Conservation (phyloP, 495 filamentous ascomycete species). For the Hypoxylon intermedium region DNA sequence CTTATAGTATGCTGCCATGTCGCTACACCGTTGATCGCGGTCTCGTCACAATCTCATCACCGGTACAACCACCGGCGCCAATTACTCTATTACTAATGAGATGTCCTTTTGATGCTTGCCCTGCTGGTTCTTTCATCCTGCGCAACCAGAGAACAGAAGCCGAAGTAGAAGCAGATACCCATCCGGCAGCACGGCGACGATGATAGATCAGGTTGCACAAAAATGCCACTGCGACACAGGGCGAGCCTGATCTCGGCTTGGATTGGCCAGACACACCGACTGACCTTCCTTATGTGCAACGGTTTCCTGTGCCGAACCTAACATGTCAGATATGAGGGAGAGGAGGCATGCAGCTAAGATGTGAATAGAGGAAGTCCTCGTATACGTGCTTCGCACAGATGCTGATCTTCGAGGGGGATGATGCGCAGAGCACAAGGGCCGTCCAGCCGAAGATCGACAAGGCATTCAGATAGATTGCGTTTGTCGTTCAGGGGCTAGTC, state of each 20-base stretch:
- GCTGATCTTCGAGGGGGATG: conserved; percentile 19
- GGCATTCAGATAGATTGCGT: conserved; percentile 1
- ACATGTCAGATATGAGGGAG: conserved; percentile 26
- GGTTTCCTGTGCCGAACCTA: conserved; percentile 25
- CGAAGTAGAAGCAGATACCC: too few species aligned
- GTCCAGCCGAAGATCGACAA: conserved; percentile 35
- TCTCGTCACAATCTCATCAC: conserved; percentile 32
- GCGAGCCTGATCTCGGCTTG: conserved; percentile 28
- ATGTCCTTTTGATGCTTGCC: conserved; percentile 12
- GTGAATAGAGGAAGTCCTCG: conserved; percentile 11
- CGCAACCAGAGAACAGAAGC: conserved; percentile 7
- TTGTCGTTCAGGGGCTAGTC: conserved; percentile 22
- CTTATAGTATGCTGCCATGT: conserved; percentile 13
- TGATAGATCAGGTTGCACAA: conserved; percentile 38
- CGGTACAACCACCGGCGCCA: conserved; percentile 17
- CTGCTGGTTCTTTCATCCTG: conserved; percentile 4
- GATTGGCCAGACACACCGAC: conserved; percentile 38
- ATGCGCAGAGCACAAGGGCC: conserved; percentile 31
- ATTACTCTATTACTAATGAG: conserved; percentile 9
- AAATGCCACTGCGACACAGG: conserved; percentile 24
- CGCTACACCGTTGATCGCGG: conserved; percentile 19
- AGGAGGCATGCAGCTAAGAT: conserved; percentile 21
- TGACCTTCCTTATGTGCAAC: conserved; percentile 27
- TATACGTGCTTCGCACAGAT: conserved; percentile 21
- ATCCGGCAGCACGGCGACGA: conserved; percentile 19